A percentile compares a stretch with the other conserved stretches of the same genome.
phyloP scores from a whole-genome alignment of 352 stramenopile species.

The Globisporangium cystogenes region DNA sequence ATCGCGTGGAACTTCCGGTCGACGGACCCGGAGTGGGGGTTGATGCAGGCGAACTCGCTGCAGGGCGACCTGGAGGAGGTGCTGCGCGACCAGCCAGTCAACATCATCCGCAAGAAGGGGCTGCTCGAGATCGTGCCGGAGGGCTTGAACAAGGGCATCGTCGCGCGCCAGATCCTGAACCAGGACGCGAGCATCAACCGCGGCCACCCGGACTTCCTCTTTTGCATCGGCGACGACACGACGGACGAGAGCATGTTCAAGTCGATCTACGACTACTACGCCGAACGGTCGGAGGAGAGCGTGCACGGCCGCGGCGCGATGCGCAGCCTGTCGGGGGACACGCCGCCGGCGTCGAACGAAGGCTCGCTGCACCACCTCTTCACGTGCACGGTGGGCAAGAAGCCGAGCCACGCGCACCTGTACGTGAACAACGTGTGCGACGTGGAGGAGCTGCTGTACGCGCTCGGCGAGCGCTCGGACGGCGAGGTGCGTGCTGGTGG shows the following conservation, averaged over 20 bases:
- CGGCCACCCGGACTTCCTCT: conserved; percentile 92
- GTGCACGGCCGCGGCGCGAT: conserved; percentile 35
- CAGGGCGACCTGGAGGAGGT: conserved; percentile 80
- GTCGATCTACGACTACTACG: conserved; percentile 89
- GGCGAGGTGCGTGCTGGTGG: conserved; percentile 7
- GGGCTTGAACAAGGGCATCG: conserved; percentile 94
- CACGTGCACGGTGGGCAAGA: conserved; percentile 91
- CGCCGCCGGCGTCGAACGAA: conserved; percentile 24
- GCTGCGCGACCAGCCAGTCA: conserved; percentile 64
- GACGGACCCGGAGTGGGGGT: conserved; percentile 96
- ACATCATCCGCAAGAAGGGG: conserved; percentile 86
- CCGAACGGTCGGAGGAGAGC: conserved; percentile 78
- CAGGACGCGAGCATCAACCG: conserved; percentile 72
- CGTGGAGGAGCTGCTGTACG: conserved; percentile 76
- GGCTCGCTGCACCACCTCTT: conserved; percentile 81
- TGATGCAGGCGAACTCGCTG: conserved; percentile 93
- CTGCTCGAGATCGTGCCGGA: conserved; percentile 95
- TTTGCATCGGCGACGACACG: conserved; percentile 96
- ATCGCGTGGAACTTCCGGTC: conserved; percentile 98
- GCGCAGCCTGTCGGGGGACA: conserved; percentile 8
- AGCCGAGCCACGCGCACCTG: conserved; percentile 85
- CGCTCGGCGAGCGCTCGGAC: conserved; percentile 33
- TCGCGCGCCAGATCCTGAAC: conserved; percentile 93
- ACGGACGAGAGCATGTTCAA: conserved; percentile 99
- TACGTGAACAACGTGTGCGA: conserved; percentile 90